Conservation (phyloP, 2,329 filamentous ascomycete genomes). For the Pseudogymnoascus sp. region DNA sequence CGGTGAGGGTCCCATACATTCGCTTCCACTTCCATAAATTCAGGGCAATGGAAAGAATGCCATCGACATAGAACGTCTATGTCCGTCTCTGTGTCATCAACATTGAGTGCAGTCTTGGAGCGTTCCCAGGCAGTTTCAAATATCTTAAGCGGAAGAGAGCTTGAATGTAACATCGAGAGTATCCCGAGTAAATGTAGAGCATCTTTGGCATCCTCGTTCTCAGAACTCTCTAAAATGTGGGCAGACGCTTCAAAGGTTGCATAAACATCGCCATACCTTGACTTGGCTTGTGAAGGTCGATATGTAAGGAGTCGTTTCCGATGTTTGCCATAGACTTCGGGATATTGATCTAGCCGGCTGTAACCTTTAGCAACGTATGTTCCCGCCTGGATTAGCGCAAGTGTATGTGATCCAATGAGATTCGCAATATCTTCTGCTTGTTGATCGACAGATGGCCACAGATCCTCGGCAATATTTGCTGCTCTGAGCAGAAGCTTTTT, state of each 20-base stretch:
- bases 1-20: slow-evolving; percentile 27
- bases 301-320: slow-evolving; percentile 25
- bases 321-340: slow-evolving; percentile 10
- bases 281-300: slow-evolving; percentile 23
- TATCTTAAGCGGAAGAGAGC: slow-evolving; percentile 24
- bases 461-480: not conserved
- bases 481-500: slow-evolving; percentile 2
- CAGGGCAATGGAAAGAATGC: slow-evolving; percentile 19
- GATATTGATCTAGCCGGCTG: slow-evolving; percentile 17
- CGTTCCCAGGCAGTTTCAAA: slow-evolving; percentile 27
- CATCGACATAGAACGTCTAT: slow-evolving; percentile 13
- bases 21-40: slow-evolving; percentile 15
- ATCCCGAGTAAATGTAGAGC: slow-evolving; percentile 27
- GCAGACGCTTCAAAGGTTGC: slow-evolving; percentile 32
- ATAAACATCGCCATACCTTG: slow-evolving; percentile 31
- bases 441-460: not conserved
- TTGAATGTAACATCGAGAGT: slow-evolving; percentile 25
- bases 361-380: slow-evolving; percentile 14
- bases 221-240: slow-evolving; percentile 19
- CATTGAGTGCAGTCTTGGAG: slow-evolving; percentile 11
- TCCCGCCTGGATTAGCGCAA: slow-evolving; percentile 1
- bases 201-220: slow-evolving; percentile 19
- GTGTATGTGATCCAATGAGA: slow-evolving; percentile 7
- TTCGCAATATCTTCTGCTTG: slow-evolving; percentile 11
- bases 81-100: not conserved